Evolutionary conservation across 805 yeast species (phyloP), one percentile per base, ranked within the genome.

Genomic region (Saturnispora quitensis): DNA sequence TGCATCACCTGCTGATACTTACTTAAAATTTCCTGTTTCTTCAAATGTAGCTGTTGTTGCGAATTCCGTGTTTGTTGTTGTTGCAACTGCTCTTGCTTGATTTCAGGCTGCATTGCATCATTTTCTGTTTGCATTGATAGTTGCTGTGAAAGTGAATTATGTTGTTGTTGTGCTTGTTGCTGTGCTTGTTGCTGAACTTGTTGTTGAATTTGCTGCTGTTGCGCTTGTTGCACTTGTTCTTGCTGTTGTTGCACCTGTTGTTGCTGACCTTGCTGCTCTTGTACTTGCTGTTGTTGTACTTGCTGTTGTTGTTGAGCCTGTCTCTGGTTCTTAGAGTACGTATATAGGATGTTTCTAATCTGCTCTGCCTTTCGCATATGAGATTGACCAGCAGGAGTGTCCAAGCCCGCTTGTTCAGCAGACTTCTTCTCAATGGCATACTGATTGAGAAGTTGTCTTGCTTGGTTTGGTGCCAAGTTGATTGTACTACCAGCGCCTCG

Each of bases 281-380:
- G 56, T 28, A 48, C 55, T 24, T 50, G 56, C 20, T 46, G 51
- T 42, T 28, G 50, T 15, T 52, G 56, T 8, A 50, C 58, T 49
- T 49, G 67, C 27, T 65, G 64, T 51, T 63, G 66, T 10, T 64
- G 65, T 48, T 63, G 64, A 13, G 59, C 48, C 47, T 59, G 47
- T 43, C 62, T 62, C 40, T 60, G 65, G 50, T 61, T 63, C 51
- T 57, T 58, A 42, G 66, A 58, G 50, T 64, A 68, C 51, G 76
- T 77, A 48, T 81, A 69, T 60, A 84, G 70, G 34, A 84, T 71
- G 44, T 77, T 77, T 62, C 80, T 82, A 56, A 84, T 80, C 50
- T 75, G 76, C 43, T 83, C 81, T 3, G 88, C 89, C 55, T 77
- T 79, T 54, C 72, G 73, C 58, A 78, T 67, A 58, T 83, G 84